phyloP scores from a whole-genome alignment of 75 land plant species.

The Larix kaempferi region DNA sequence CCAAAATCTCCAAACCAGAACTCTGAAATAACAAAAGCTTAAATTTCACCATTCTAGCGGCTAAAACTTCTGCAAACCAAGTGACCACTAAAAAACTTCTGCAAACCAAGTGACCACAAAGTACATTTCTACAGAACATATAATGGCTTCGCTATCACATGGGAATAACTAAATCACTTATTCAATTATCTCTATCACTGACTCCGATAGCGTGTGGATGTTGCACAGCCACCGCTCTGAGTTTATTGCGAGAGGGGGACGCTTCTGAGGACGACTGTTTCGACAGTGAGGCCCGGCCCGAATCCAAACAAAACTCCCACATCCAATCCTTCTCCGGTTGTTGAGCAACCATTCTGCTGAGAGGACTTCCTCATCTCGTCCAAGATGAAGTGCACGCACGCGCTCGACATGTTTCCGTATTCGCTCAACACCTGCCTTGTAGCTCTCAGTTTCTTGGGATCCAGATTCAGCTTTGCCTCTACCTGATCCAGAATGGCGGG shows the following conservation, averaged over 20 bases:
- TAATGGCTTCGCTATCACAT: no score
- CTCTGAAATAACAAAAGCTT: no score
- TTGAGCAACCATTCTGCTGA: background rate
- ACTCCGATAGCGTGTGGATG: no score
- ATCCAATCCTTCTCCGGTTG: slow-evolving; percentile 32
- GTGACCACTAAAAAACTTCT: no score
- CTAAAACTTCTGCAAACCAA: no score
- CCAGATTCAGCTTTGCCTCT: slow-evolving; percentile 25
- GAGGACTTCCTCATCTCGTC: slow-evolving; percentile 13
- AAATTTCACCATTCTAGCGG: no score
- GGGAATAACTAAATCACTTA: no score
- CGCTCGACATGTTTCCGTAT: slow-evolving; percentile 13
- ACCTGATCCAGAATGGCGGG: slow-evolving; percentile 42
- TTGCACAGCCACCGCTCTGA: no score
- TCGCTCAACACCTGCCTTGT: slow-evolving; percentile 40
- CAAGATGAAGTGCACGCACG: slow-evolving; percentile 1
- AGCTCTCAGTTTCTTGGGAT: slow-evolving; percentile 31
- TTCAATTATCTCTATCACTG: no score
- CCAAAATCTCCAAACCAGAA: no score
- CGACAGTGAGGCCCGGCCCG: slow-evolving; percentile 29
- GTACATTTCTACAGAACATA: no score
- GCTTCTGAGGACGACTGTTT: slow-evolving; percentile 19
- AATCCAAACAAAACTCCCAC: slow-evolving; percentile 28
- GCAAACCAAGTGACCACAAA: no score
- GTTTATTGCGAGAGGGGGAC: background rate